Conservation (phyloP, 108 stramenopile genomes). For the Parmales sp. region DNA sequence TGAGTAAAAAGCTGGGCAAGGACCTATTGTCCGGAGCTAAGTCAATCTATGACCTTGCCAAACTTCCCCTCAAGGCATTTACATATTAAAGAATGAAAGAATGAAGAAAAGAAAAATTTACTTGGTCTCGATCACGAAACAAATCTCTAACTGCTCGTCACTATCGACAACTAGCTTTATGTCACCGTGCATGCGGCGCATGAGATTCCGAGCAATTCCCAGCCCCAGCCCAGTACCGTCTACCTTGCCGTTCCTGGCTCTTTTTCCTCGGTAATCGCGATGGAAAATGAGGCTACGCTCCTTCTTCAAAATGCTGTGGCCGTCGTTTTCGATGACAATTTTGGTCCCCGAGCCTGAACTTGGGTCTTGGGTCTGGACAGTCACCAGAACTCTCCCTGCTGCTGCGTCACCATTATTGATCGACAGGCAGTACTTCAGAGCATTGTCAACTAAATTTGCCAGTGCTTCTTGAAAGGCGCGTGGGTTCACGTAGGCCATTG, state of each 20-base stretch:
- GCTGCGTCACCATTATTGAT: conserved; percentile 17
- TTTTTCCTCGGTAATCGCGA: conserved; percentile 54
- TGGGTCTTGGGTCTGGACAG: conserved; percentile 29
- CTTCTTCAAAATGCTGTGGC: conserved; percentile 53
- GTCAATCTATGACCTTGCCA: too few relatives aligned
- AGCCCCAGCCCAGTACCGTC: conserved; percentile 61
- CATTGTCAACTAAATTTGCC: conserved; percentile 70
- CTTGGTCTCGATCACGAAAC: too few relatives aligned
- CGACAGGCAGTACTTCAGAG: conserved; percentile 55
- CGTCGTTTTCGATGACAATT: conserved; percentile 68
- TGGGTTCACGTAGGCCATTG: conserved; percentile 49
- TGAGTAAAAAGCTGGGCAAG: too few relatives aligned
- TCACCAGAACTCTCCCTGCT: conserved; percentile 33
- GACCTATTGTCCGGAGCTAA: too few relatives aligned
- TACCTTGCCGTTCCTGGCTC: conserved; percentile 25
- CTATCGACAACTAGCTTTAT: too few relatives aligned
- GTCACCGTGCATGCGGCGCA: too few relatives aligned
- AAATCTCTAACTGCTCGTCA: too few relatives aligned
- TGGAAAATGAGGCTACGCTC: conserved; percentile 49
- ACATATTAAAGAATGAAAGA: too few relatives aligned
- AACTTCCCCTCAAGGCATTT: too few relatives aligned
- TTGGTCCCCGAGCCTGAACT: conserved; percentile 45
- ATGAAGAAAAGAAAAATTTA: too few relatives aligned
- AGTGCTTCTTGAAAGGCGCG: conserved; percentile 59
- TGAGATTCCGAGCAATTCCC: too few relatives aligned